Conservation (phyloP, 2,329 filamentous ascomycete species). For the Cordyceps javanica region DNA sequence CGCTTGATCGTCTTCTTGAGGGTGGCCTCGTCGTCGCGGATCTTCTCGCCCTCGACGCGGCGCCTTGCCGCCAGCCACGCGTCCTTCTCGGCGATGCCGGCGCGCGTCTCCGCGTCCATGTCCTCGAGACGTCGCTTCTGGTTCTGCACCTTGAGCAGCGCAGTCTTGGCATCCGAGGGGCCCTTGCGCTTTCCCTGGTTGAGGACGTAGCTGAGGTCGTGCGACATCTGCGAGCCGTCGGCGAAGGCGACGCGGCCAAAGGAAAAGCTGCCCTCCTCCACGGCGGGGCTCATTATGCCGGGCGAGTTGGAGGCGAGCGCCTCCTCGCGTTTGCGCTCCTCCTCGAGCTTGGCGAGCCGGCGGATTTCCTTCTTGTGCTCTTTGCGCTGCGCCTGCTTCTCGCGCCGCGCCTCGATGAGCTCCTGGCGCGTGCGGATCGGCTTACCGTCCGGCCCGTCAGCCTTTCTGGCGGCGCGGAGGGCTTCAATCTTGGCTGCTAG, state of each 20-base stretch:
- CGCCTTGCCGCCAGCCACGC: constrained; percentile 88
- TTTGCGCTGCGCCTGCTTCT: constrained; percentile 81
- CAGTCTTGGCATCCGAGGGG: constrained; percentile 76
- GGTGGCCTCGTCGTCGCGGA: constrained; percentile 77
- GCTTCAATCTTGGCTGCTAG: constrained; percentile 79
- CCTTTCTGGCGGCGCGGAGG: constrained; percentile 79
- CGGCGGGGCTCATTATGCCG: constrained; percentile 49
- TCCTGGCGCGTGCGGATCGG: constrained; percentile 78
- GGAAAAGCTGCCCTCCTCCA: constrained; percentile 57
- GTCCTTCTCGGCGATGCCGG: constrained; percentile 88
- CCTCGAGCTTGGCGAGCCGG: constrained; percentile 70
- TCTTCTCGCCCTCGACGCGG: constrained; percentile 80
- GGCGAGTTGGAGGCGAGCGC: constrained; percentile 58
- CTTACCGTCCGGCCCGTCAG: constrained; percentile 74
- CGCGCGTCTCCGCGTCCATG: constrained; percentile 73
- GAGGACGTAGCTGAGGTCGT: constrained; percentile 58
- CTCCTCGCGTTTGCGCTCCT: constrained; percentile 60
- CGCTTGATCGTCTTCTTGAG: constrained; percentile 94
- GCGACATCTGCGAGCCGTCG: constrained; percentile 75
- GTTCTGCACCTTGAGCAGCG: constrained; percentile 78
- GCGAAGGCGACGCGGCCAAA: constrained; percentile 90
- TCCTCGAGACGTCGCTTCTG: constrained; percentile 73
- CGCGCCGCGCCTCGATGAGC: constrained; percentile 80
- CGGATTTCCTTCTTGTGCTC: constrained; percentile 84
- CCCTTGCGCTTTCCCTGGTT: constrained; percentile 62